Conservation (phyloP, 2,329 filamentous ascomycete genomes). For the Annulohypoxylon truncatum region DNA sequence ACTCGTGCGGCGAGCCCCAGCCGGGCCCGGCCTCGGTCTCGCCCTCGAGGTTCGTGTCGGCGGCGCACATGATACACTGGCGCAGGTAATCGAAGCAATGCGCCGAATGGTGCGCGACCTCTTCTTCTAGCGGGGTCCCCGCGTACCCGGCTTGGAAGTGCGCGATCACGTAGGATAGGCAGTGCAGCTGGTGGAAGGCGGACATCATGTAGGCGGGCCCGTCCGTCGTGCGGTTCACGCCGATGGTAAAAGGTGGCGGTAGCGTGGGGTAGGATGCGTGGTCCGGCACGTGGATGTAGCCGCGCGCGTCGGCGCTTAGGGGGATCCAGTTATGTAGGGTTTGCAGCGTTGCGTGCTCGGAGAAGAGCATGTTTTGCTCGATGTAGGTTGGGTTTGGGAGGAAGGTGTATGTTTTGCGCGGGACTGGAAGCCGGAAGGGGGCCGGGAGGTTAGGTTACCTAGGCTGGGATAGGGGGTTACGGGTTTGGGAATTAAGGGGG, state of each 20-base stretch:
- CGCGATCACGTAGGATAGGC: slow-evolving; percentile 52
- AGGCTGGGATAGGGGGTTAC: neutral
- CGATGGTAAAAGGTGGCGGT: slow-evolving; percentile 47
- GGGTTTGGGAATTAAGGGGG: neutral
- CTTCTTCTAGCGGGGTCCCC: slow-evolving; percentile 48
- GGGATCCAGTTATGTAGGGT: slow-evolving; percentile 53
- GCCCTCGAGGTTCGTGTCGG: slow-evolving; percentile 55
- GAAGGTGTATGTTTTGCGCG: slow-evolving; percentile 52
- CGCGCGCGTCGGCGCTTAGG: slow-evolving; percentile 50
- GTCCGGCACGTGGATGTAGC: slow-evolving; percentile 51
- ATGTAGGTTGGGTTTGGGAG: slow-evolving; percentile 49
- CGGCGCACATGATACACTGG: slow-evolving; percentile 53
- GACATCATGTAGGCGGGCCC: slow-evolving; percentile 55
- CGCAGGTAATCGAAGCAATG: slow-evolving; percentile 57
- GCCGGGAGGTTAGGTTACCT: too few species aligned
- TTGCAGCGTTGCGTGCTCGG: slow-evolving; percentile 48
- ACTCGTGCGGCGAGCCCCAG: slow-evolving; percentile 53
- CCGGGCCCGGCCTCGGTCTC: slow-evolving; percentile 52
- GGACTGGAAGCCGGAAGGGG: too few species aligned
- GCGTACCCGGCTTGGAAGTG: slow-evolving; percentile 53
- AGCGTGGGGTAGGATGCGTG: slow-evolving; percentile 47
- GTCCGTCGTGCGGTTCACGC: slow-evolving; percentile 47
- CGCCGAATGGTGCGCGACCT: slow-evolving; percentile 52
- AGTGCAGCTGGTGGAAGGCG: slow-evolving; percentile 56
- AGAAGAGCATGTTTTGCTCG: slow-evolving; percentile 52